These are phyloP conservation scores for Ogataea methylovora DNA, from an alignment of 805 yeast species.

Conservation along the genomic window DNA sequence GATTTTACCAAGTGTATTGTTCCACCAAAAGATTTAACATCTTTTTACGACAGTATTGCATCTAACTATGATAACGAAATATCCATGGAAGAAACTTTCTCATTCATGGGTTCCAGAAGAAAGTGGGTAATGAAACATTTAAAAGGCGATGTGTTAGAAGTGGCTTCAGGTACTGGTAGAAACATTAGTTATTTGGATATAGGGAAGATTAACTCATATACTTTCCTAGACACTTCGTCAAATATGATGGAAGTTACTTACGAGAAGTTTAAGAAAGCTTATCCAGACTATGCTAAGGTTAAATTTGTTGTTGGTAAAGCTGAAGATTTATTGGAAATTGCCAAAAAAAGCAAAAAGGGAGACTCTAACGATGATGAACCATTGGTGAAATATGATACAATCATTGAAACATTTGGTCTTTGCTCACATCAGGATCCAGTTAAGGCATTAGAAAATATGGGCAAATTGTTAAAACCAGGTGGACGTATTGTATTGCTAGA, in stretches of 20 bases:
- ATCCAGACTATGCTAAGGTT: slow-evolving; percentile 62
- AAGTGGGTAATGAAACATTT: slow-evolving; percentile 74
- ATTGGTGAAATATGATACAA: slow-evolving; percentile 73
- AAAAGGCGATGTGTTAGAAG: slow-evolving; percentile 87
- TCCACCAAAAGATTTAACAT: slow-evolving; percentile 75
- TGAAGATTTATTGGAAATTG: slow-evolving; percentile 60
- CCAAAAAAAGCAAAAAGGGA: slow-evolving; percentile 15
- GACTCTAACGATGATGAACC: slow-evolving; percentile 13
- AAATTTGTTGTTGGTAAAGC: slow-evolving; percentile 90
- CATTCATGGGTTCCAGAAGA: slow-evolving; percentile 56
- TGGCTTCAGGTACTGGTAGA: slow-evolving; percentile 94
- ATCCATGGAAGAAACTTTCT: slow-evolving; percentile 61
- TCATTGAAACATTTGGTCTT: slow-evolving; percentile 88
- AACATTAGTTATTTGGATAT: slow-evolving; percentile 71
- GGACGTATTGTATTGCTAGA: slow-evolving; percentile 85
- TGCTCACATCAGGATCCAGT: slow-evolving; percentile 96
- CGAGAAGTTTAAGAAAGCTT: slow-evolving; percentile 59
- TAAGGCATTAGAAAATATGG: slow-evolving; percentile 68
- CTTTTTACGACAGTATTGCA: slow-evolving; percentile 72
- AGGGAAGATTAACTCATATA: slow-evolving; percentile 56
- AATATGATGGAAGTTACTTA: slow-evolving; percentile 81
- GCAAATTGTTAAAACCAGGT: slow-evolving; percentile 68
- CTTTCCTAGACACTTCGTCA: slow-evolving; percentile 77
- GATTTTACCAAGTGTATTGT: slow-evolving; percentile 37
- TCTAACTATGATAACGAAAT: slow-evolving; percentile 74